A percentile compares a stretch with the other conserved stretches of the same genome.
These are phyloP conservation scores for Aspergillus novofumigatus DNA, from an alignment of 2,329 filamentous ascomycete genomes.

Conservation along the genomic window DNA sequence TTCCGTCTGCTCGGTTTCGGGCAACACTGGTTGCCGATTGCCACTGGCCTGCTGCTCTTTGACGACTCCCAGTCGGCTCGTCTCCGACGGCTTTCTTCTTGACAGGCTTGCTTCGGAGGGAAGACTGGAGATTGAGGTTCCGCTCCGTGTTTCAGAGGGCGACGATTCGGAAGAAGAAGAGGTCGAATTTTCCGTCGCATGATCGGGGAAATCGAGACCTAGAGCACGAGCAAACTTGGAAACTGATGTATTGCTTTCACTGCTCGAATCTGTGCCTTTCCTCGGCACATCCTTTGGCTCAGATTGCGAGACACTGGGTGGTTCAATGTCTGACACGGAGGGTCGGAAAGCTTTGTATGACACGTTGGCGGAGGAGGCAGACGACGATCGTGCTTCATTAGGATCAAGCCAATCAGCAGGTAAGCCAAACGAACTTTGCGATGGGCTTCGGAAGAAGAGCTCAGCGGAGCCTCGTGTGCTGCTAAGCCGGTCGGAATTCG, in stretches of 20 bases:
- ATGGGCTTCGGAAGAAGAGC: slow-evolving; percentile 18
- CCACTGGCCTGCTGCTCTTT: slow-evolving; percentile 48
- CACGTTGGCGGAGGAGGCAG: slow-evolving; percentile 8
- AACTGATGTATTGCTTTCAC: slow-evolving; percentile 30
- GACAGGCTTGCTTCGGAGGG: slow-evolving; percentile 39
- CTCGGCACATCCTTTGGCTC: slow-evolving; percentile 1
- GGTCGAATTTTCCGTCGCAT: slow-evolving; percentile 60
- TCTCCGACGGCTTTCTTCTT: slow-evolving; percentile 28
- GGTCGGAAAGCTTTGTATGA: slow-evolving; percentile 20
- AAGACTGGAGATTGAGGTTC: slow-evolving; percentile 60
- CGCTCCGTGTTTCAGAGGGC: slow-evolving; percentile 55
- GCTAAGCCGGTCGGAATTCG: slow-evolving; percentile 17
- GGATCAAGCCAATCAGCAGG: slow-evolving; percentile 20
- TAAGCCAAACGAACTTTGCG: slow-evolving; percentile 11
- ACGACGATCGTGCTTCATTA: slow-evolving; percentile 13
- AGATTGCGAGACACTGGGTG: slow-evolving; percentile 16
- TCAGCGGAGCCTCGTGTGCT: slow-evolving; percentile 18
- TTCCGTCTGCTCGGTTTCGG: slow-evolving; percentile 34
- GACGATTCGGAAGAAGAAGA: slow-evolving; percentile 63
- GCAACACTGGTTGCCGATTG: slow-evolving; percentile 14
- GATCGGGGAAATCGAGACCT: slow-evolving; percentile 57
- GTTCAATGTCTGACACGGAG: slow-evolving; percentile 14
- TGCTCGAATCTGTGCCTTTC: slow-evolving; percentile 25
- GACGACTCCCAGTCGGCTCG: slow-evolving; percentile 51
- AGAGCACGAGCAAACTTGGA: slow-evolving; percentile 38